A percentile compares a stretch with the other conserved stretches of the same genome.
These are phyloP conservation scores for Colletotrichum sp. DNA, from an alignment of 2,329 filamentous ascomycete species.

Conservation along the genomic window DNA sequence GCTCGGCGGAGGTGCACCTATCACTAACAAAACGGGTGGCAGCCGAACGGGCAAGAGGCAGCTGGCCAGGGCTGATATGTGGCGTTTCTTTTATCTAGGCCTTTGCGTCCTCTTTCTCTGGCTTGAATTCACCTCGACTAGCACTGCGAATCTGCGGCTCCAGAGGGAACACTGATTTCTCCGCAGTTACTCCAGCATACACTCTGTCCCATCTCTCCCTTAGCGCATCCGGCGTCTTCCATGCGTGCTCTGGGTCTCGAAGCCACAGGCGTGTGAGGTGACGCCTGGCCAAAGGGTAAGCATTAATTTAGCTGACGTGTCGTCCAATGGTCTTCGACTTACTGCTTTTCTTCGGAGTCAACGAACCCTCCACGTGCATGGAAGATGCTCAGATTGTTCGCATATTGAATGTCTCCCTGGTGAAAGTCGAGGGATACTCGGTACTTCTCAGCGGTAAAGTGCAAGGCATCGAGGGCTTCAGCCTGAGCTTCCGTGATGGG, in stretches of 20 bases:
- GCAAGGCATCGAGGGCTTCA: slow-evolving; percentile 56
- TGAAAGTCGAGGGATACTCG: slow-evolving; percentile 49
- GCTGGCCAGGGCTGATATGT: neutral
- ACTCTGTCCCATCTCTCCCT: slow-evolving; percentile 55
- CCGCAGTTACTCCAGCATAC: slow-evolving; percentile 55
- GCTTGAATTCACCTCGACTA: slow-evolving; percentile 15
- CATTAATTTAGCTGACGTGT: neutral
- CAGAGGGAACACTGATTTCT: slow-evolving; percentile 60
- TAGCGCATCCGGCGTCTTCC: slow-evolving; percentile 50
- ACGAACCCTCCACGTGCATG: slow-evolving; percentile 56
- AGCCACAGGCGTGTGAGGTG: slow-evolving; percentile 57
- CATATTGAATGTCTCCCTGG: slow-evolving; percentile 58
- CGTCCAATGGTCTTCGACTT: slow-evolving; percentile 26
- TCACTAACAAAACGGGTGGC: too few relatives aligned
- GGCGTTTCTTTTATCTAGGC: neutral
- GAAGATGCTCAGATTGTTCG: slow-evolving; percentile 60
- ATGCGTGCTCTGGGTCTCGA: slow-evolving; percentile 52
- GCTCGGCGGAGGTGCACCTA: neutral
- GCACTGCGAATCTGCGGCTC: slow-evolving; percentile 45
- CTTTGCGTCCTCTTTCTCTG: neutral
- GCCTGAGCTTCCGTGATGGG: slow-evolving; percentile 59
- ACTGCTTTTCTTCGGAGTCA: slow-evolving; percentile 48
- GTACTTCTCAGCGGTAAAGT: slow-evolving; percentile 53
- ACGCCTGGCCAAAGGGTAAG: slow-evolving; percentile 35
- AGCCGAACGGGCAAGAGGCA: neutral